Conservation (phyloP, 140 eudicot species). For the Cichorium intybus region DNA sequence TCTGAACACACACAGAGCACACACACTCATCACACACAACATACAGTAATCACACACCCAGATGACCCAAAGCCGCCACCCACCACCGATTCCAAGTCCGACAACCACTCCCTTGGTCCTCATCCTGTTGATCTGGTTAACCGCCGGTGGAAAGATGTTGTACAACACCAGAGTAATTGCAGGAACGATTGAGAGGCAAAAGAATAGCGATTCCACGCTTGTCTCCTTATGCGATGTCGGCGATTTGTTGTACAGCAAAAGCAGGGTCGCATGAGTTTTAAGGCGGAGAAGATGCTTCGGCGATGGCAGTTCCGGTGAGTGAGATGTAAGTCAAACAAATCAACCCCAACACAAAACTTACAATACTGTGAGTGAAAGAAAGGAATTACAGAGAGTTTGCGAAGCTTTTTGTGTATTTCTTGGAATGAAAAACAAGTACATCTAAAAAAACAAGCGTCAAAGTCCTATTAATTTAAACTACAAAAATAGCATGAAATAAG, state of each 20-base stretch:
- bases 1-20: too few species aligned
- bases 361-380: too few species aligned
- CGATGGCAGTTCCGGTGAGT: conserved; percentile 61
- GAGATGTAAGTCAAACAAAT: too few species aligned
- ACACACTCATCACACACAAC: too few species aligned
- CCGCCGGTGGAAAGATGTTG: conserved; percentile 88
- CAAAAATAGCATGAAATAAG: too few species aligned
- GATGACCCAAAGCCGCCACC: conserved; percentile 64
- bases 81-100: conserved; percentile 83
- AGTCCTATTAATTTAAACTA: too few species aligned
- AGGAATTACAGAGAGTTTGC: too few species aligned
- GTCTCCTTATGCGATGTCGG: conserved; percentile 88
- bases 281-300: conserved; percentile 84
- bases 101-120: conserved; percentile 59
- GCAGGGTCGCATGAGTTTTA: conserved; percentile 73
- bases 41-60: too few species aligned
- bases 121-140: conserved; percentile 87
- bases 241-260: conserved; percentile 89
- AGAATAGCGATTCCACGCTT: conserved; percentile 87
- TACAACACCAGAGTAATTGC: conserved; percentile 87
- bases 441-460: too few species aligned
- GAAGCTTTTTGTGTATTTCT: too few species aligned
- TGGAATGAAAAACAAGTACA: too few species aligned
- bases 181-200: conserved; percentile 76
- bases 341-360: too few species aligned